Percentiles rank a stretch among this genome's conserved stretches.
Evolutionary conservation across 2,329 filamentous ascomycete genomes (phyloP).

Genomic region (Mollisia scopiformis): DNA sequence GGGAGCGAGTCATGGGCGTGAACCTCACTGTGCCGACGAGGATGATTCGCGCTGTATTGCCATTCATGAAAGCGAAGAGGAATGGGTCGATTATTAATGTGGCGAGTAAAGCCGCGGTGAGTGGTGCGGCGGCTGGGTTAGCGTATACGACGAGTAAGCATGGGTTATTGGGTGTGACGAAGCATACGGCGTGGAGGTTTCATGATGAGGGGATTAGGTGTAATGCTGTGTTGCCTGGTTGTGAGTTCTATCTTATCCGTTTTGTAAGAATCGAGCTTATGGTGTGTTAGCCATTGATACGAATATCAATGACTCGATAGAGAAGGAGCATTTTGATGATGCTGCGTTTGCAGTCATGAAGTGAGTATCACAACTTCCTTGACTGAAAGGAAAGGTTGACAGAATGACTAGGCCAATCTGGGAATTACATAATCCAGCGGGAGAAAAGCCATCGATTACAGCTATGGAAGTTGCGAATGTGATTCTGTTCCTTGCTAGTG

Average conservation of each 20-base stretch:
- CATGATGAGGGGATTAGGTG: constrained; percentile 47
- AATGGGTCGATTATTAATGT: constrained; percentile 47
- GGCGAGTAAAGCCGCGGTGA: constrained; percentile 39
- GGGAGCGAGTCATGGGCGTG: constrained; percentile 44
- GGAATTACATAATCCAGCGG: constrained; percentile 34
- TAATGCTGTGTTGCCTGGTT: constrained; percentile 48
- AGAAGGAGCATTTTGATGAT: constrained; percentile 30
- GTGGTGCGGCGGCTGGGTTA: constrained; percentile 44
- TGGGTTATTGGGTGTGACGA: constrained; percentile 48
- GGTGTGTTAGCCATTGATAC: constrained; percentile 21
- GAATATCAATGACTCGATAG: constrained; percentile 18
- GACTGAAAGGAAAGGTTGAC: neutral
- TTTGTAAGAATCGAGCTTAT: neutral
- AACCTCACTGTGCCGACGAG: constrained; percentile 48
- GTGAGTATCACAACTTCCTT: constrained; percentile 18
- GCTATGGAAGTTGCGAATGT: constrained; percentile 40
- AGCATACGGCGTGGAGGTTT: constrained; percentile 50
- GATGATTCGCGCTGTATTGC: constrained; percentile 48
- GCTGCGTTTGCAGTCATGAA: constrained; percentile 30
- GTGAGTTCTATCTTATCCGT: constrained; percentile 20
- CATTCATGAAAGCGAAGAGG: constrained; percentile 43
- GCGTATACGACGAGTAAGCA: constrained; percentile 50
- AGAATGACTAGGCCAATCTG: constrained; percentile 31
- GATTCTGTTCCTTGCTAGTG: constrained; percentile 41
- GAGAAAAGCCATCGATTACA: constrained; percentile 30